A percentile compares a stretch with the other conserved stretches of the same genome.
Conservation (phyloP, 148 eudicot genomes). For the Chenopodium formosanum region DNA sequence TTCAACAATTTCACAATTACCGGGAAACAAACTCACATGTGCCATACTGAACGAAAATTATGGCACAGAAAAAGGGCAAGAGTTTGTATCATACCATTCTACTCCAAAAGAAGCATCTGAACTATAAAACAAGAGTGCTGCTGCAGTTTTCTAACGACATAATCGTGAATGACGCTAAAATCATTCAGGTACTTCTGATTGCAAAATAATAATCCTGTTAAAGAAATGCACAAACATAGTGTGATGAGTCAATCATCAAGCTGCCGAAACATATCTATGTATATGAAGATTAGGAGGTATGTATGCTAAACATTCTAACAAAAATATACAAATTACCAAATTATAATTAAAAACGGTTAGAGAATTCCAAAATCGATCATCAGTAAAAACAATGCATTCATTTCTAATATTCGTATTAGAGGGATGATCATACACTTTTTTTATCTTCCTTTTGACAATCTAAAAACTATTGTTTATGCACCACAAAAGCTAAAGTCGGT, state of each 20-base stretch:
- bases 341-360: neutral
- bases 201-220: constrained; percentile 11
- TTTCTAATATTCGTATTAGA: neutral
- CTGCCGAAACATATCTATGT: neutral
- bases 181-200: constrained; percentile 16
- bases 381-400: neutral
- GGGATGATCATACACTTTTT: neutral
- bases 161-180: constrained; percentile 14
- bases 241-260: constrained; percentile 10
- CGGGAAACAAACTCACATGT: constrained; percentile 45
- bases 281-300: neutral
- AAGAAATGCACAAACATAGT: neutral
- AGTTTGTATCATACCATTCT: constrained; percentile 15
- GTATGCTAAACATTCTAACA: neutral
- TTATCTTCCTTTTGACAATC: neutral
- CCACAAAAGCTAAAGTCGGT: neutral
- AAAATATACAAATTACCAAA: neutral
- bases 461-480: neutral
- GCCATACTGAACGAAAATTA: constrained; percentile 32
- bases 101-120: constrained; percentile 21
- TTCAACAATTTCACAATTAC: constrained; percentile 72
- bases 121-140: constrained; percentile 5
- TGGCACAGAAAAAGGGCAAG: constrained; percentile 6
- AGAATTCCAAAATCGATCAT: neutral
- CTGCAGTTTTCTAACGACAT: constrained; percentile 10